Conservation (phyloP, 1,284 basidiomycete genomes). For the Ustilago shanxiensis region DNA sequence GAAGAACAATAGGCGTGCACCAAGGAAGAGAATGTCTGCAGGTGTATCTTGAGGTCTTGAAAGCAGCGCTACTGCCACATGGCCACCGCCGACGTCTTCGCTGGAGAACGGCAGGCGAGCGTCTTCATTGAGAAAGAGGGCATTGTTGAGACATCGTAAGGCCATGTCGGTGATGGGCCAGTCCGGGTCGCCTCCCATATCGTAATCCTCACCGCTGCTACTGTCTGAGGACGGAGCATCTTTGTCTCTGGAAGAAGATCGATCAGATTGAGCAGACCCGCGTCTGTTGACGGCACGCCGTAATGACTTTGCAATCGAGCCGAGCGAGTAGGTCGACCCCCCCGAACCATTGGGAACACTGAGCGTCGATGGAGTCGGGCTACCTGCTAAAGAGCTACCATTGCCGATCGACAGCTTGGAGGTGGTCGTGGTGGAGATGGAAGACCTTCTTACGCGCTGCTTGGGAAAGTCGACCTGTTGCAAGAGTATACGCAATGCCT, state of each 20-base stretch:
- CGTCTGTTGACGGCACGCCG: slow-evolving; percentile 31
- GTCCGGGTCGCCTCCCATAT: slow-evolving; percentile 30
- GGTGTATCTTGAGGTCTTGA: slow-evolving; percentile 36
- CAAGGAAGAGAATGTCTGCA: slow-evolving; percentile 59
- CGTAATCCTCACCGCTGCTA: slow-evolving; percentile 24
- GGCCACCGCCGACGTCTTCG: slow-evolving; percentile 49
- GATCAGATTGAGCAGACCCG: slow-evolving; percentile 21
- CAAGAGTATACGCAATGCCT: slow-evolving; percentile 39
- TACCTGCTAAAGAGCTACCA: not conserved
- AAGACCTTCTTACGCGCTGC: slow-evolving; percentile 23
- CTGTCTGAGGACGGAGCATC: slow-evolving; percentile 23
- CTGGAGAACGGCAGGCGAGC: slow-evolving; percentile 42
- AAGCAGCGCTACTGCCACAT: slow-evolving; percentile 42
- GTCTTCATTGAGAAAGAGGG: slow-evolving; percentile 56
- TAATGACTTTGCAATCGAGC: slow-evolving; percentile 35
- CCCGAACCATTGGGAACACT: slow-evolving; percentile 8
- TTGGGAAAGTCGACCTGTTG: slow-evolving; percentile 52
- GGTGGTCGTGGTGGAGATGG: not conserved
- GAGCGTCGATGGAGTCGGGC: slow-evolving; percentile 5
- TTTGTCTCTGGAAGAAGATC: slow-evolving; percentile 21
- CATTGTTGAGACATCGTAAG: slow-evolving; percentile 64
- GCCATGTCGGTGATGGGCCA: slow-evolving; percentile 58
- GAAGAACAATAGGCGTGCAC: slow-evolving; percentile 60
- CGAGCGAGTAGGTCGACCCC: slow-evolving; percentile 14
- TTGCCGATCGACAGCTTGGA: slow-evolving; percentile 1